Conservation (phyloP, 2,329 filamentous ascomycete genomes). For the Venturia asperata region DNA sequence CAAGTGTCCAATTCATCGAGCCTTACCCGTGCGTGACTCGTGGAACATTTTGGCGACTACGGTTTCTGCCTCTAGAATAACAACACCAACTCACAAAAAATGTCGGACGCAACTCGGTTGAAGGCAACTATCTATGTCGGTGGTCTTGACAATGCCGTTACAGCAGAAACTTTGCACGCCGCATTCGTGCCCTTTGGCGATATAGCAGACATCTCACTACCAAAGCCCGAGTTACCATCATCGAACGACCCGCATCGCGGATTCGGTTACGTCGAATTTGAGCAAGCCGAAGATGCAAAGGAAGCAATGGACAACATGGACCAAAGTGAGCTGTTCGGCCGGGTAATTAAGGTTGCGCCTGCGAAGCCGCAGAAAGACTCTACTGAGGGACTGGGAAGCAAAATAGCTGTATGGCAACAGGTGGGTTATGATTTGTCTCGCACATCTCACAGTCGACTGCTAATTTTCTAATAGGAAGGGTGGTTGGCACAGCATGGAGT, state of each 20-base stretch:
- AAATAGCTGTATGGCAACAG: constrained; percentile 95
- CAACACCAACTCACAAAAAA: constrained; percentile 35
- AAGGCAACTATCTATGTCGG: constrained; percentile 92
- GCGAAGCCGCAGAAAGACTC: constrained; percentile 88
- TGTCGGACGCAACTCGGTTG: constrained; percentile 76
- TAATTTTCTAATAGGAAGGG: constrained; percentile 58
- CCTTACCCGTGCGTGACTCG: background rate
- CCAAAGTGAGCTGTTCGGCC: constrained; percentile 87
- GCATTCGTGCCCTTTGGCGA: constrained; percentile 97
- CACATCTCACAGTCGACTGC: background rate
- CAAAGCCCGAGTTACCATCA: constrained; percentile 77
- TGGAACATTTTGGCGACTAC: background rate
- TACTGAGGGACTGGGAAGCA: constrained; percentile 82
- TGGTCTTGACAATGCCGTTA: constrained; percentile 74
- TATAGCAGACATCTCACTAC: constrained; percentile 82
- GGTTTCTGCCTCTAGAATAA: constrained; percentile 21
- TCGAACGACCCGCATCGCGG: constrained; percentile 75
- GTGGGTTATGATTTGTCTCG: constrained; percentile 44
- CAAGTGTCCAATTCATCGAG: background rate
- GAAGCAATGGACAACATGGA: constrained; percentile 99
- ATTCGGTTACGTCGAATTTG: constrained; percentile 95
- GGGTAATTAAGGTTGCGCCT: constrained; percentile 82
- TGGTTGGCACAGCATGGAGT: constrained; percentile 87
- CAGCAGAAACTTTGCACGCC: constrained; percentile 67
- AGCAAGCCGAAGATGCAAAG: constrained; percentile 74